These are phyloP conservation scores for Prunus mira DNA, from an alignment of 306 rosid genomes.

Conservation along the genomic window DNA sequence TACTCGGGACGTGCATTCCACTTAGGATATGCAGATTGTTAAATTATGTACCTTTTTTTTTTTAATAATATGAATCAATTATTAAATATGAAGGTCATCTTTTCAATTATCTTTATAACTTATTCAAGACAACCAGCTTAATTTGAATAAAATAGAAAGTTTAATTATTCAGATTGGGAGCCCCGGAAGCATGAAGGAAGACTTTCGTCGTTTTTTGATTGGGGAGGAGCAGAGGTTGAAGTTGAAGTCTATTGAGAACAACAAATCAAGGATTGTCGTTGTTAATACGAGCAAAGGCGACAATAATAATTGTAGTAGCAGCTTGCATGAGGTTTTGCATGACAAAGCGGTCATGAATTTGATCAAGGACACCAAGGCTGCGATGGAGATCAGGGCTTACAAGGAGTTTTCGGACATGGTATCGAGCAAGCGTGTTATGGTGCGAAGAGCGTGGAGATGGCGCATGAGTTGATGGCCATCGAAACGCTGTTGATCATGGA, in stretches of 20 bases:
- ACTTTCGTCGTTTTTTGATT: neutral
- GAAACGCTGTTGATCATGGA: neutral
- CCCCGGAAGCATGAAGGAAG: neutral
- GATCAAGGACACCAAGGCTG: constrained; percentile 2
- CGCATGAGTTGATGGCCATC: neutral
- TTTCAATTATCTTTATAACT: neutral
- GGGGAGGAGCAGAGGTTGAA: neutral
- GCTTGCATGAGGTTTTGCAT: constrained; percentile 1
- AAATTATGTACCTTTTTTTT: neutral
- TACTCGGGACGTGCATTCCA: constrained; percentile 47
- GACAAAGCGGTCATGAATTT: neutral
- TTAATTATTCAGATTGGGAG: neutral
- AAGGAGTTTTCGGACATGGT: constrained; percentile 1
- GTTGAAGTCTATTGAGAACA: neutral
- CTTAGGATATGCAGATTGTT: neutral
- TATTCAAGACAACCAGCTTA: neutral
- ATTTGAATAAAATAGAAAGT: neutral
- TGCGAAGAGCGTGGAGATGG: neutral
- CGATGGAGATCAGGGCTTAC: constrained; percentile 10
- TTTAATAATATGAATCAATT: neutral
- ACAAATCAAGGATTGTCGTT: neutral
- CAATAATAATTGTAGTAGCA: neutral
- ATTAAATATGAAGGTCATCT: neutral
- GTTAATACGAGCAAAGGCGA: neutral
- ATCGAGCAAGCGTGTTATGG: neutral